Conservation (phyloP, 352 stramenopile genomes). For the Phytophthora uliginosa region DNA sequence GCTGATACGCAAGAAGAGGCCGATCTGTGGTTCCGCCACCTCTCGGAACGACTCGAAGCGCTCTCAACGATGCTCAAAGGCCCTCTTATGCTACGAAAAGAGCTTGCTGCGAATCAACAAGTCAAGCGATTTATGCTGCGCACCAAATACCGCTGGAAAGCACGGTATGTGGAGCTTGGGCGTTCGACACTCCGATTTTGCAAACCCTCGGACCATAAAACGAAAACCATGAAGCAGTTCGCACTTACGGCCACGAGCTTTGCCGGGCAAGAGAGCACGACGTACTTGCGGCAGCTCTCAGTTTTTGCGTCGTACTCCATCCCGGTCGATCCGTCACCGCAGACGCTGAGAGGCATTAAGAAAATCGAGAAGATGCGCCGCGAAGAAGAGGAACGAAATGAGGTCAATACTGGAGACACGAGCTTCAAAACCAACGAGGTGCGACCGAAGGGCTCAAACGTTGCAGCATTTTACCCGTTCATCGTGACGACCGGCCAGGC, state of each 20-base stretch:
- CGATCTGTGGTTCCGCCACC: slow-evolving; percentile 54
- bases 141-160: slow-evolving; percentile 80
- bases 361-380: slow-evolving; percentile 42
- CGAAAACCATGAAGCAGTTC: slow-evolving; percentile 79
- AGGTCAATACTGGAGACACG: slow-evolving; percentile 8
- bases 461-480: slow-evolving; percentile 58
- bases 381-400: slow-evolving; percentile 35
- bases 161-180: slow-evolving; percentile 63
- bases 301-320: slow-evolving; percentile 55
- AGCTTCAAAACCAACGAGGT: slow-evolving; percentile 19
- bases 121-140: slow-evolving; percentile 62
- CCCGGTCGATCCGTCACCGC: slow-evolving; percentile 41
- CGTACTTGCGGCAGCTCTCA: slow-evolving; percentile 53
- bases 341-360: slow-evolving; percentile 40
- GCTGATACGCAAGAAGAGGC: slow-evolving; percentile 61
- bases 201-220: slow-evolving; percentile 49
- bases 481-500: slow-evolving; percentile 67
- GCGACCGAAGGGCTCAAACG: slow-evolving; percentile 20
- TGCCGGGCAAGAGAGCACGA: slow-evolving; percentile 65
- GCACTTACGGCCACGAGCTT: slow-evolving; percentile 62
- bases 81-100: slow-evolving; percentile 62
- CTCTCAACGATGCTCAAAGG: slow-evolving; percentile 64
- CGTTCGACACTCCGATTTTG: slow-evolving; percentile 67
- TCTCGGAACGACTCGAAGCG: slow-evolving; percentile 62
- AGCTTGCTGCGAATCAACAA: slow-evolving; percentile 54